Conservation (phyloP, 495 filamentous ascomycete genomes). For the Umbilicaria muhlenbergii region DNA sequence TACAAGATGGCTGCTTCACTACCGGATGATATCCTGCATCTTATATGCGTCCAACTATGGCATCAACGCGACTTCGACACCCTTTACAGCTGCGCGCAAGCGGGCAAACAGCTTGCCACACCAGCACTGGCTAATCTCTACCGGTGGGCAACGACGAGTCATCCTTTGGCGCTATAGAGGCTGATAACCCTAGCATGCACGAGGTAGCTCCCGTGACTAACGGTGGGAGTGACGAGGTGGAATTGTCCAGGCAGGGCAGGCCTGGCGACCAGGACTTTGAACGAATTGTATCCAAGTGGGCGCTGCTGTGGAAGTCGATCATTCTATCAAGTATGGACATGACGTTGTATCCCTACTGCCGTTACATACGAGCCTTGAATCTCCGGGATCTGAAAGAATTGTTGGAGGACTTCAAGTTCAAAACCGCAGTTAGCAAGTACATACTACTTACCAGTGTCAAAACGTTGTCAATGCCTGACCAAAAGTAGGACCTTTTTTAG, state of each 20-base stretch:
- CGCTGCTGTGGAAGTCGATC: constrained; percentile 53
- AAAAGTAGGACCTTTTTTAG: constrained; percentile 31
- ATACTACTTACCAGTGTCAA: background rate
- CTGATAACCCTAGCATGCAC: constrained; percentile 17
- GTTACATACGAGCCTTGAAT: constrained; percentile 47
- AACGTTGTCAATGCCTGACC: background rate
- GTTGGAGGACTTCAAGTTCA: constrained; percentile 34
- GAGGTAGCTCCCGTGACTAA: constrained; percentile 23
- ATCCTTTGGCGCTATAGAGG: background rate
- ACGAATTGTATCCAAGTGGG: constrained; percentile 29
- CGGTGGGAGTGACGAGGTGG: constrained; percentile 23
- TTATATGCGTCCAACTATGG: constrained; percentile 42
- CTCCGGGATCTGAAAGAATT: constrained; percentile 42
- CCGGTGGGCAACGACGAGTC: constrained; percentile 24
- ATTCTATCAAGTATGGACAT: constrained; percentile 46
- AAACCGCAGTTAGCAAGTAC: constrained; percentile 23
- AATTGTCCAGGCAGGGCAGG: constrained; percentile 14
- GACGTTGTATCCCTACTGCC: constrained; percentile 54
- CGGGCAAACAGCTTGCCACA: constrained; percentile 33
- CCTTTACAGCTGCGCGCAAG: constrained; percentile 37
- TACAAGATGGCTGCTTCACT: constrained; percentile 19
- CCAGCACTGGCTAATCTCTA: constrained; percentile 49
- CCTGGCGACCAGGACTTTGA: constrained; percentile 1
- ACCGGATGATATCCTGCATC: constrained; percentile 42
- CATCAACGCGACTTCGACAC: constrained; percentile 34